These are phyloP conservation scores for Cyphellophora europaea DNA, from an alignment of 2,329 filamentous ascomycete genomes.

Conservation along the genomic window DNA sequence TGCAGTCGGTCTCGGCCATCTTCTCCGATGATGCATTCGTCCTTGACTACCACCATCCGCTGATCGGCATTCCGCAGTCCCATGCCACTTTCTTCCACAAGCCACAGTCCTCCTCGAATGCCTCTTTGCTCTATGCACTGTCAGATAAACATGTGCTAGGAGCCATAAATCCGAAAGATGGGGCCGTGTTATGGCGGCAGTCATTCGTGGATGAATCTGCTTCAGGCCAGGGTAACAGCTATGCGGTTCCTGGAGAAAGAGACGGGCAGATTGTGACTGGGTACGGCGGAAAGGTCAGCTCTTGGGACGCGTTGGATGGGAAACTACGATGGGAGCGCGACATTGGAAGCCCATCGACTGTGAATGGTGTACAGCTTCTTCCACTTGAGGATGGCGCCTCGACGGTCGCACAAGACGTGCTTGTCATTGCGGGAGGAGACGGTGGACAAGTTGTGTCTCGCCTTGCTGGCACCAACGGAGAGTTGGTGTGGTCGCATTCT, in stretches of 20 bases:
- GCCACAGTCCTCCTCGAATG: constrained; percentile 70
- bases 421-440: constrained; percentile 55
- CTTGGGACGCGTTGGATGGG: constrained; percentile 78
- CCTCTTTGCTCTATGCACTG: constrained; percentile 82
- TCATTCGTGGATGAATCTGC: constrained; percentile 44
- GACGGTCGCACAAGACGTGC: constrained; percentile 54
- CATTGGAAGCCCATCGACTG: constrained; percentile 39
- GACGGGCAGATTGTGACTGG: constrained; percentile 71
- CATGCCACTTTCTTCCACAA: constrained; percentile 92
- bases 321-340: constrained; percentile 64
- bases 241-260: constrained; percentile 44
- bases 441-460: constrained; percentile 45
- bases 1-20: constrained; percentile 39
- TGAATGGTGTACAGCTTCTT: constrained; percentile 19
- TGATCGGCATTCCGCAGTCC: constrained; percentile 72
- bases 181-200: constrained; percentile 80
- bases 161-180: constrained; percentile 80
- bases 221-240: constrained; percentile 26
- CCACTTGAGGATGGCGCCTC: constrained; percentile 36
- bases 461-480: constrained; percentile 63
- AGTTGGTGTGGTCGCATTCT: constrained; percentile 67
- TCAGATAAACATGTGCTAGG: constrained; percentile 77
- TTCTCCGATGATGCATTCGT: constrained; percentile 86
- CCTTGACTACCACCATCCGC: constrained; percentile 85
- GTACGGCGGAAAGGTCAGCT: constrained; percentile 58